Percentiles rank a stretch among this genome's conserved stretches.
phyloP scores from a whole-genome alignment of 2,329 filamentous ascomycete genomes.

The Alternaria brassicae region DNA sequence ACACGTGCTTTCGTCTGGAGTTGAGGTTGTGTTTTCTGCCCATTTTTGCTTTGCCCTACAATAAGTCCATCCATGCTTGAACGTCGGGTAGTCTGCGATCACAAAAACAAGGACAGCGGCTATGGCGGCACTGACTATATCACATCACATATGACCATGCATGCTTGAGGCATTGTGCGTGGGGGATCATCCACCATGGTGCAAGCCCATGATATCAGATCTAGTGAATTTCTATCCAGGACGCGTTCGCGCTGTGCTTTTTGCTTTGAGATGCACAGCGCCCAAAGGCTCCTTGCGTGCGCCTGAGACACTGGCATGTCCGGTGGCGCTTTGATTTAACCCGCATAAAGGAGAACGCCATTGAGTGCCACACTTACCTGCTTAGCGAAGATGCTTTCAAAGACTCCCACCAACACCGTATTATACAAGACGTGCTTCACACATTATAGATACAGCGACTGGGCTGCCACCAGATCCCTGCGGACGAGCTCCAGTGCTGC shows the following conservation, averaged over 20 bases:
- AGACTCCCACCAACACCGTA: constrained; percentile 18
- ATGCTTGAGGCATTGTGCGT: not conserved
- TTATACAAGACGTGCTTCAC: constrained; percentile 22
- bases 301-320: constrained; percentile 24
- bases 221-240: constrained; percentile 43
- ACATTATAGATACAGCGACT: constrained; percentile 80
- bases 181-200: constrained; percentile 36
- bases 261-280: constrained; percentile 20
- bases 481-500: constrained; percentile 82
- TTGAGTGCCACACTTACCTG: constrained; percentile 25
- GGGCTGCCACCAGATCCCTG: constrained; percentile 92
- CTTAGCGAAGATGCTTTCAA: constrained; percentile 22
- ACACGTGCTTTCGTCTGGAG: not conserved
- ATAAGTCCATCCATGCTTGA: not conserved
- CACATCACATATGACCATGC: not conserved
- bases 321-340: constrained; percentile 21
- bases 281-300: constrained; percentile 28
- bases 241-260: constrained; percentile 22
- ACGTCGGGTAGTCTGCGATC: not conserved
- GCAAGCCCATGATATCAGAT: constrained; percentile 27
- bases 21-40: not conserved
- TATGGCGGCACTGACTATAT: not conserved
- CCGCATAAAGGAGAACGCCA: constrained; percentile 25
- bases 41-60: not conserved
- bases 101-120: not conserved